Base-by-base conservation (phyloP, 306 rosid genomes). In the Benincasa hispida region DNA sequence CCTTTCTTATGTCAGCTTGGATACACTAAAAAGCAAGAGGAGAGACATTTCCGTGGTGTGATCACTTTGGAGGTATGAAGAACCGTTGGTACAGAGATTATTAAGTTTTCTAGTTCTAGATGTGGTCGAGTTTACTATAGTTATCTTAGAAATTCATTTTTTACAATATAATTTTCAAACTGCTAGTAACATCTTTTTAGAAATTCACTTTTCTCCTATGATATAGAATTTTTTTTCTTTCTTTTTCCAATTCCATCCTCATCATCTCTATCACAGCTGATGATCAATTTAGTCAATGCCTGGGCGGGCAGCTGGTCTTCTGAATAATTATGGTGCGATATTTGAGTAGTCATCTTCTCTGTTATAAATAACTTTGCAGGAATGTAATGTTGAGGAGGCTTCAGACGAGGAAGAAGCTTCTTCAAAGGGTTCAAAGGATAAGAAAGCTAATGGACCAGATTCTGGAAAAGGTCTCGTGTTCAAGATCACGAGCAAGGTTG, bases 1-100 rank as follows among this genome's bases (percentile, higher is more conserved):
- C 74, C 61, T 15, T 80, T 59, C 75, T 77, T 82, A 69, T 62
- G 78, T 47, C 91, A 94, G 99, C 99, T 94, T 86, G 99, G 97
- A 76, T 94, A 94, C 87, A 94, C 99, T 30, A 88, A 91, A 80
- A 94, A 92, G 83, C 95, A 92, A 86, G 99, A 94, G 78, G 97
- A 94, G 84, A 86, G 93, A 56, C 87, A 89, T 84, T 94, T 94
- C 60, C 99, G 92, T 57, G 99, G 99, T 81, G 96, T 92, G 83
- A 90, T 94, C 82, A 86, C 92, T 69, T 83, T 94, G 83, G 99
- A 94, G 99, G 99, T 94, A 87, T 57, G 83, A 54, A 74, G 55
- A 76, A 72, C 25, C 41, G 37, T 54, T 28, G 45, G 60, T 72
- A 6, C 32, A 27, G 42, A 19, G 60, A 39, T 65, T 79, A 22